Evolutionary conservation across 371 early-diverging fungal genomes (phyloP).

Genomic region (Rhizomucor pusillus): DNA sequence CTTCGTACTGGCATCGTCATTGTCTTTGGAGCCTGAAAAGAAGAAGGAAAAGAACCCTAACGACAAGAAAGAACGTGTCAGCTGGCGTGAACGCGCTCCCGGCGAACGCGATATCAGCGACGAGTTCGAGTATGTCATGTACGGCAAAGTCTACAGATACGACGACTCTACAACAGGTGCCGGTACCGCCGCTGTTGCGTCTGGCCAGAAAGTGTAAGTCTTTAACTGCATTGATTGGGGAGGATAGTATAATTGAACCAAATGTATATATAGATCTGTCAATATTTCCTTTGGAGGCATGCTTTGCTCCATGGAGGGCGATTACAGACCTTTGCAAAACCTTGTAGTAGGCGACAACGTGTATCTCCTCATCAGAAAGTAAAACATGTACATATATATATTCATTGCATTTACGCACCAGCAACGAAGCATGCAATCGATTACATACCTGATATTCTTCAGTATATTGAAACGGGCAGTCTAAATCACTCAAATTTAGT

Average conservation of each 20-base stretch:
- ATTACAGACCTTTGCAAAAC: constrained; percentile 78
- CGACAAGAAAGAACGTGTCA: constrained; percentile 49
- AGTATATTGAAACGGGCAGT: no score
- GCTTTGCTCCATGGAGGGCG: constrained; percentile 88
- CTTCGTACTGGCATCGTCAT: constrained; percentile 77
- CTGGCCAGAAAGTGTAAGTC: constrained; percentile 70
- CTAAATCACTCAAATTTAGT: no score
- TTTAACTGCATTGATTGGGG: not conserved
- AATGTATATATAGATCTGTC: constrained; percentile 56
- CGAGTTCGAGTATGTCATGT: constrained; percentile 97
- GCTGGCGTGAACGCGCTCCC: constrained; percentile 63
- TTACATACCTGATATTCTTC: no score
- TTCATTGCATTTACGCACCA: no score
- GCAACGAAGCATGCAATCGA: no score
- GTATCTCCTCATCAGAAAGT: constrained; percentile 88
- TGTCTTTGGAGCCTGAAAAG: constrained; percentile 54
- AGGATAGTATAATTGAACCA: not conserved
- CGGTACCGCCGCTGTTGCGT: constrained; percentile 18
- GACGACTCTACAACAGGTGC: constrained; percentile 71
- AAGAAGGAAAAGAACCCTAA: constrained; percentile 19
- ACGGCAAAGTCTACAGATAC: constrained; percentile 92
- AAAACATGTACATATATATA: constrained; percentile 13
- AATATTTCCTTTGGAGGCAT: constrained; percentile 94
- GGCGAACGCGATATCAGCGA: constrained; percentile 82
- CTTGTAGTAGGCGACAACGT: constrained; percentile 84